Base-by-base conservation (phyloP, 2,329 filamentous ascomycete genomes). In the Aspergillus fructus region DNA sequence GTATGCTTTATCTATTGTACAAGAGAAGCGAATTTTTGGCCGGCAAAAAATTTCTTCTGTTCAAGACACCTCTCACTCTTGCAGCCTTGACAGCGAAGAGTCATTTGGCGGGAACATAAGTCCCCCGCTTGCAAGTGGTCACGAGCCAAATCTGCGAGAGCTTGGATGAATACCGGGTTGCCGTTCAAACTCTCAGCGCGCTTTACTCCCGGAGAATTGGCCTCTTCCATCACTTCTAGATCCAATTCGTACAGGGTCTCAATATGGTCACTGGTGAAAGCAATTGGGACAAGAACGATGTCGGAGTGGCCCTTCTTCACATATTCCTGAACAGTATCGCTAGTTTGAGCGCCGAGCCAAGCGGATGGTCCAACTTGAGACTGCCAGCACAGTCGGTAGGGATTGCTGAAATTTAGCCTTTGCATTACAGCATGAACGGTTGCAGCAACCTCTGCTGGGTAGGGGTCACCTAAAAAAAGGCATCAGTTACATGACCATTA, bases 221-320 rank as follows among this genome's bases (percentile, higher is more conserved):
- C 77, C 62, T 96, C 93, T 57, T 91, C 89, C 69, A 99, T 97
- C 40, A 99, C 91, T 76, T 99, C 94, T 67, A 91, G 83, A 73
- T 99, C 94, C 52, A 99, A 80, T 75, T 99, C 94, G 72, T 89
- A 97, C 1, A 99, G 81, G 0, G 94, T 99, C 78, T 99, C 94
- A 65, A 99, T 99, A 72, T 99, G 94, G 69, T 99, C 94, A n/a
- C 91, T 96, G 0, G 94, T 99, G 73, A 99, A 99, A 5, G 94
- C 94, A 63, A 99, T 96, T 0, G 94, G 94, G 55, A 99, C 91
- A 6, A 99, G 81, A 1, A 97, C 82, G 54, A 99, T 81, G 70
- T 99, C 92, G 55, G 88, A 96, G 70, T 97, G 90, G 1, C 93
- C 94, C 75, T 94, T 92, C 70, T 89, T 86, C 64, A 97, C 87